Evolutionary conservation across 2,329 filamentous ascomycete species (phyloP).

Genomic region (Cladophialophora exuberans): DNA sequence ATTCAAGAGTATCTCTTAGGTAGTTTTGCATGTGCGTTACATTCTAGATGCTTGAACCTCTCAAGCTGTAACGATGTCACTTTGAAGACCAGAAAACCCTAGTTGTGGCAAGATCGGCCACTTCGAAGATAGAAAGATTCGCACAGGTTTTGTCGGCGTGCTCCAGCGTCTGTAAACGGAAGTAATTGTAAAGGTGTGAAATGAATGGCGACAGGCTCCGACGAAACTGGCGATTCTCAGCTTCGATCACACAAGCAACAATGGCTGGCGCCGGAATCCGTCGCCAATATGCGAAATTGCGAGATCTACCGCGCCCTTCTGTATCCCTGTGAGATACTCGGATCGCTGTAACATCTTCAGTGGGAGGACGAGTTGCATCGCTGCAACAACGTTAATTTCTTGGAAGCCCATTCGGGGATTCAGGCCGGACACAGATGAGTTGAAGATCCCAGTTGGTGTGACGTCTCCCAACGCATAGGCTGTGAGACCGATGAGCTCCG

Average conservation of each 20-base stretch:
- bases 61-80: too few relatives aligned
- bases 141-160: too few relatives aligned
- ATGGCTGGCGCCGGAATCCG: conserved; percentile 31
- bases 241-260: conserved; percentile 1
- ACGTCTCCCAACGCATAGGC: conserved; percentile 33
- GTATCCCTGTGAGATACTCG: conserved; percentile 25
- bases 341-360: conserved; percentile 32
- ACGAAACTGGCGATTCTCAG: background rate
- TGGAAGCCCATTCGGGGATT: conserved; percentile 21
- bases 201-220: background rate
- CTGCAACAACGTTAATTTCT: conserved; percentile 32
- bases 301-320: conserved; percentile 33
- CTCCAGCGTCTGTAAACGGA: too few relatives aligned
- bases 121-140: background rate
- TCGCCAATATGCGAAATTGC: conserved; percentile 34
- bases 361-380: conserved; percentile 33
- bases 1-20: too few relatives aligned
- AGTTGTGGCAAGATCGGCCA: background rate
- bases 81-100: too few relatives aligned
- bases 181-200: background rate
- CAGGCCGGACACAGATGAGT: conserved; percentile 22
- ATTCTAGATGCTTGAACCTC: too few relatives aligned
- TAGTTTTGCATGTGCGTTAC: too few relatives aligned
- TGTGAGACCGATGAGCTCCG: conserved; percentile 30
- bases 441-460: conserved; percentile 24